Base-by-base conservation (phyloP, 352 stramenopile genomes). In the Phytopythium chamaehyphon region DNA sequence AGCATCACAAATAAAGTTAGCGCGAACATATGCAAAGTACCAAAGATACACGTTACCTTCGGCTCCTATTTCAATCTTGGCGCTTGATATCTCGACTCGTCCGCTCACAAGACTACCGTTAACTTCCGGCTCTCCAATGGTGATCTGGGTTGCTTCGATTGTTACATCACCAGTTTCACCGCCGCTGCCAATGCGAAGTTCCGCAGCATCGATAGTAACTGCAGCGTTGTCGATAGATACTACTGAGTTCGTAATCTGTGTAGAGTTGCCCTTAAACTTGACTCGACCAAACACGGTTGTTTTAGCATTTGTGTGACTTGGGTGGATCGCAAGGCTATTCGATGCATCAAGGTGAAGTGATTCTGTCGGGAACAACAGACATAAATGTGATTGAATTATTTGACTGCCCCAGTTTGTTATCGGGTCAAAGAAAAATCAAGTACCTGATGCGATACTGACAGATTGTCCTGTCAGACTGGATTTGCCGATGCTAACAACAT, bases 271-370 rank as follows among this genome's bases (percentile, higher is more conserved):
- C 24, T 62, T 69, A 37, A 73, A 68, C 18, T 61, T 45, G 18
- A 74, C 62, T 12, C 54, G 16, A 11, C 66, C 66, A 26, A 51
- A 64, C 47, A 74, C 59, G 39, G 52, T 74, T 2, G 66, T 74
- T 31, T 47, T 49, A 10, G 62, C 48, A 33, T 61, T 19, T 16
- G 48, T 40, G 10, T 57, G 65, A 15, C 33, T 55, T 1, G 62
- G 55, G 40, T 69, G 67, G 37, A 74, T 71, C 4, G 52, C 37
- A 9, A 74, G 12, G 6, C 58, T 61, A 9, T 56, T 55, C 4
- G 47, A 59, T 16, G 66, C 59, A 37, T 74, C 66, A 26, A 74
- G 16, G 8, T 66, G 28, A 40, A 74, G 69, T n/a, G 23, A 48
- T 31, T 55, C 49, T 55, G 9, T 33, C 28, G 28, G n/a, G n/a